These are phyloP conservation scores for Scheffersomyces coipomensis DNA, from an alignment of 805 yeast species.

Conservation along the genomic window DNA sequence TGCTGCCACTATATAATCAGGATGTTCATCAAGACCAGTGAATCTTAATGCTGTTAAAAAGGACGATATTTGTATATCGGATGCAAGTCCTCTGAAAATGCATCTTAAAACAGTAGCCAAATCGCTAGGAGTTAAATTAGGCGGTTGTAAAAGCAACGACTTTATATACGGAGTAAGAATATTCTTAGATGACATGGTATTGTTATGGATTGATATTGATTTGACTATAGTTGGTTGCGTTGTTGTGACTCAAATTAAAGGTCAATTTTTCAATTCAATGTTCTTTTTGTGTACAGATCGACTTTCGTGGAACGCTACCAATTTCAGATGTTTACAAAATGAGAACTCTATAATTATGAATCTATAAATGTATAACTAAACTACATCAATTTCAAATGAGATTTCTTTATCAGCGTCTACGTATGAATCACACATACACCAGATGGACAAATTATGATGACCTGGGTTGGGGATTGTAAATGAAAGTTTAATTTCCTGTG, in stretches of 20 bases:
- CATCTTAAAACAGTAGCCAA: slow-evolving; percentile 59
- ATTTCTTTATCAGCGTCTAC: slow-evolving; percentile 91
- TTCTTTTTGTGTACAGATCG: too few relatives aligned
- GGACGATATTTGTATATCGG: slow-evolving; percentile 71
- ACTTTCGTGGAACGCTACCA: too few relatives aligned
- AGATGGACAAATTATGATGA: slow-evolving; percentile 57
- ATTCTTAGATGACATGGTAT: slow-evolving; percentile 17
- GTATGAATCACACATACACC: slow-evolving; percentile 91
- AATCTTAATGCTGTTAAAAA: slow-evolving; percentile 77
- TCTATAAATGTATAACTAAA: too few relatives aligned
- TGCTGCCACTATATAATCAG: slow-evolving; percentile 84
- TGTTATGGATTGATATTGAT: too few relatives aligned
- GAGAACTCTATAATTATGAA: too few relatives aligned
- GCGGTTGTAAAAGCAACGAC: slow-evolving; percentile 59
- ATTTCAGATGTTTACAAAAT: too few relatives aligned
- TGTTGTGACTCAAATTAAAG: too few relatives aligned
- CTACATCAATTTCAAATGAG: slow-evolving; percentile 47
- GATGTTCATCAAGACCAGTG: slow-evolving; percentile 73
- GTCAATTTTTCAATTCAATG: too few relatives aligned
- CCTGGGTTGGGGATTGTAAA: slow-evolving; percentile 64
- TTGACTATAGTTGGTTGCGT: too few relatives aligned
- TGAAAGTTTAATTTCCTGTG: slow-evolving; percentile 51
- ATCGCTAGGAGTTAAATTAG: slow-evolving; percentile 62
- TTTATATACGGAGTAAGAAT: slow-evolving; percentile 60
- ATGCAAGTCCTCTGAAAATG: slow-evolving; percentile 59